Evolutionary conservation across 106 monocot genomes (phyloP).

Genomic region (Cymbidium sinense): DNA sequence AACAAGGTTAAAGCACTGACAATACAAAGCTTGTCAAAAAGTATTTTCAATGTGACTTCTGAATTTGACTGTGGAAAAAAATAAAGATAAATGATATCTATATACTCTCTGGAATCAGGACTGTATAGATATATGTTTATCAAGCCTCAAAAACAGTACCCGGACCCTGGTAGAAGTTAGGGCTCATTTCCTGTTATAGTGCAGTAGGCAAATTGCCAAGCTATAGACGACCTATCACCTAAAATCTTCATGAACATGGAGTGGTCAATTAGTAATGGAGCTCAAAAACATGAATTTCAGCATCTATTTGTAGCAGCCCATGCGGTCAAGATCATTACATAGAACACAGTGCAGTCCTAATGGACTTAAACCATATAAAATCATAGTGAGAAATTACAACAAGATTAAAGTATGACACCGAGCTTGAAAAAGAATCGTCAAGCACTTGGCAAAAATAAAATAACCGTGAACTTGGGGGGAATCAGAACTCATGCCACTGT

Average conservation of each 20-base stretch:
- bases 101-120: not conserved
- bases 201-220: not conserved
- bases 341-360: not conserved
- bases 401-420: no score
- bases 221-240: not conserved
- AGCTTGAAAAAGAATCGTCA: no score
- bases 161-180: not conserved
- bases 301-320: not conserved
- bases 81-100: not conserved
- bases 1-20: not conserved
- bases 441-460: not conserved
- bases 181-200: not conserved
- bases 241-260: not conserved
- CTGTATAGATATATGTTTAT: not conserved
- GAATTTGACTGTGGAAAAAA: not conserved
- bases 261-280: not conserved
- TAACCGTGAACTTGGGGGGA: not conserved
- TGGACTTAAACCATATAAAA: not conserved
- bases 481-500: not conserved
- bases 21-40: not conserved
- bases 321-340: not conserved
- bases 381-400: not conserved
- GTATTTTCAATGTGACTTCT: not conserved
- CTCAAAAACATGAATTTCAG: not conserved
- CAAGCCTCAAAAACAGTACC: not conserved